Base-by-base conservation (phyloP, 495 filamentous ascomycete species). In the Trichoderma asperelloides region DNA sequence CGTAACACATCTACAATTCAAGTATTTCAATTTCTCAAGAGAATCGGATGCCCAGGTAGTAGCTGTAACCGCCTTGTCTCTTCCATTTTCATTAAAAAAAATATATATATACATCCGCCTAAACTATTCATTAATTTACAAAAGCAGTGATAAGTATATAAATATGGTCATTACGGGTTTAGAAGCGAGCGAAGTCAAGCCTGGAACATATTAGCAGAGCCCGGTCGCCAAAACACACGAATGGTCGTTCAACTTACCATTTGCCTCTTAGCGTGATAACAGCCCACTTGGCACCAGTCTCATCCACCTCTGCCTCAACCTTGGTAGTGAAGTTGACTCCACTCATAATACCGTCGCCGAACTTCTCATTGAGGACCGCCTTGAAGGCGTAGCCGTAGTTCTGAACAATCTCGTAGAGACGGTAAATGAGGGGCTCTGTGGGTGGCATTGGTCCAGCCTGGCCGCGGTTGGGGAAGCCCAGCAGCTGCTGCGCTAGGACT, bases 271-370 rank as follows among this genome's bases (percentile, higher is more conserved):
- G 72, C 5, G 92, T 96, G 76, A 98, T 98, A 63, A 93, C 86
- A 18, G 89, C 95, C 93, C 93, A 83, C 47, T 74, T 62, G 23
- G 75, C 73, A 15, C 93, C 93, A 72, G 90, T 83, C 66, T 87
- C 83, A 78, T 97, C 95, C 9, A 87, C 87, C 85, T 98, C 95
- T 84, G 97, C 97, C 79, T 97, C 92, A 16, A 98, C 91, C 77
- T 92, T 93, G 1, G 93, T 96, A 47, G 87, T 88, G 74, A 98
- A 98, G 8, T 88, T 85, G 74, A 98, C 97, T 0, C 94, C 95
- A 73, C 92, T 96, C 95, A 98, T 97, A 72, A 98, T 98, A 0
- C 95, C 95, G 78, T 98, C 95, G 0, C 95, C 95, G 79, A 98
- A 97, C 81, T 97, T 98, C 85, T 98, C 95, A 74, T 98, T 98